These are phyloP conservation scores for Verticillium tricorpus DNA, from an alignment of 2,329 filamentous ascomycete genomes.

Conservation along the genomic window DNA sequence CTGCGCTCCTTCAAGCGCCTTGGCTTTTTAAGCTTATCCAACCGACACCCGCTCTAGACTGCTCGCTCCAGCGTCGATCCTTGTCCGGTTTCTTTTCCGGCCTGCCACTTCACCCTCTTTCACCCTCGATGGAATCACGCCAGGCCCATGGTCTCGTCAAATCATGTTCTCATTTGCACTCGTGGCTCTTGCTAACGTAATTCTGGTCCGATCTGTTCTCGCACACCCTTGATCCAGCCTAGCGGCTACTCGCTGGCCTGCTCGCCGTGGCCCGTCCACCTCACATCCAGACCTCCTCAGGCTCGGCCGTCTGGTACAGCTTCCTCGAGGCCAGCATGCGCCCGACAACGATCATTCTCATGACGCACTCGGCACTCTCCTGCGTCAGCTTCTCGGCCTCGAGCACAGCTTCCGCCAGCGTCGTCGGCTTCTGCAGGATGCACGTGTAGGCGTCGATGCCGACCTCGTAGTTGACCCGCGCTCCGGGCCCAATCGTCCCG, in stretches of 20 bases:
- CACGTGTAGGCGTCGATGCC: constrained; percentile 28
- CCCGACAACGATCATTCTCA: constrained; percentile 26
- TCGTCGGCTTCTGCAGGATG: constrained; percentile 25
- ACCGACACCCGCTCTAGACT: not conserved
- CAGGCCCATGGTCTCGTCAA: not conserved
- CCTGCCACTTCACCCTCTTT: not conserved
- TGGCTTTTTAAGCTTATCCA: constrained; percentile 1
- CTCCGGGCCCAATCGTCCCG: constrained; percentile 28
- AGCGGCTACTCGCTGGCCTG: not conserved
- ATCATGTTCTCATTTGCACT: not conserved
- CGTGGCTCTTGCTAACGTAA: not conserved
- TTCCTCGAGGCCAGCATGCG: constrained; percentile 18
- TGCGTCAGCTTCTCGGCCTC: constrained; percentile 24
- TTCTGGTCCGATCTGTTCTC: not conserved
- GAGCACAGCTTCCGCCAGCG: constrained; percentile 22
- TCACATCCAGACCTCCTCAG: constrained; percentile 2
- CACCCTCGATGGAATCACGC: not conserved
- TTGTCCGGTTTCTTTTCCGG: not conserved
- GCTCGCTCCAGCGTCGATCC: not conserved
- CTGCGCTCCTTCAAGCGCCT: not conserved
- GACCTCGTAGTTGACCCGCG: constrained; percentile 27
- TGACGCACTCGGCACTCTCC: constrained; percentile 27
- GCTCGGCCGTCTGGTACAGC: not conserved
- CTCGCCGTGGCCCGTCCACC: not conserved
- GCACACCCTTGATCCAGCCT: not conserved